These are phyloP conservation scores for Silene uniflora DNA, from an alignment of 148 eudicot species.

Conservation along the genomic window DNA sequence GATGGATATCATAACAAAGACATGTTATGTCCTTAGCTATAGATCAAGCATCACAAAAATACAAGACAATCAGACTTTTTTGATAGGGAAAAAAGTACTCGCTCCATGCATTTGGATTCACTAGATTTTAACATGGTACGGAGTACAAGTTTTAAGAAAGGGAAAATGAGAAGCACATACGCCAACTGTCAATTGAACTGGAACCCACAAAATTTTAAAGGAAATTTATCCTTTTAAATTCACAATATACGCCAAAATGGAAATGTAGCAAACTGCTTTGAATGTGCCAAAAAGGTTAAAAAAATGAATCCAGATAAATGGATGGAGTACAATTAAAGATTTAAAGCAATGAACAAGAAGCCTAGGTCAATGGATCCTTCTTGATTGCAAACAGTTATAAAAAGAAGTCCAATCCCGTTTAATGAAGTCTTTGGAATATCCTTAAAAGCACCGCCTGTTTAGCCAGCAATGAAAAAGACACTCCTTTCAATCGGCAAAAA, in stretches of 20 bases:
- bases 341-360: not conserved
- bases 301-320: too few species aligned
- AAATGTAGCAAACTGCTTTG: too few species aligned
- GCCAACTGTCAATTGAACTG: too few species aligned
- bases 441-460: not conserved
- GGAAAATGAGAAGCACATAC: too few species aligned
- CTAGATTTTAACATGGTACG: too few species aligned
- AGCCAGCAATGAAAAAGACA: not conserved
- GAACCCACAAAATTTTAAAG: too few species aligned
- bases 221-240: too few species aligned
- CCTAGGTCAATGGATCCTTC: not conserved
- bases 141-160: too few species aligned
- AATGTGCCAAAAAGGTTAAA: too few species aligned
- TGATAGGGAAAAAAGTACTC: not conserved
- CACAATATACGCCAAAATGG: too few species aligned
- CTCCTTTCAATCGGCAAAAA: too few species aligned
- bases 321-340: not conserved
- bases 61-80: not conserved
- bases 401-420: not conserved
- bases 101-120: too few species aligned
- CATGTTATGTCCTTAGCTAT: not conserved
- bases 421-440: not conserved
- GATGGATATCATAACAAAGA: not conserved
- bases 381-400: not conserved
- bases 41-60: not conserved